Evolutionary conservation across 2,329 filamentous ascomycete genomes (phyloP), one percentile per base, ranked within the genome.

Genomic region (Fusarium compactum): DNA sequence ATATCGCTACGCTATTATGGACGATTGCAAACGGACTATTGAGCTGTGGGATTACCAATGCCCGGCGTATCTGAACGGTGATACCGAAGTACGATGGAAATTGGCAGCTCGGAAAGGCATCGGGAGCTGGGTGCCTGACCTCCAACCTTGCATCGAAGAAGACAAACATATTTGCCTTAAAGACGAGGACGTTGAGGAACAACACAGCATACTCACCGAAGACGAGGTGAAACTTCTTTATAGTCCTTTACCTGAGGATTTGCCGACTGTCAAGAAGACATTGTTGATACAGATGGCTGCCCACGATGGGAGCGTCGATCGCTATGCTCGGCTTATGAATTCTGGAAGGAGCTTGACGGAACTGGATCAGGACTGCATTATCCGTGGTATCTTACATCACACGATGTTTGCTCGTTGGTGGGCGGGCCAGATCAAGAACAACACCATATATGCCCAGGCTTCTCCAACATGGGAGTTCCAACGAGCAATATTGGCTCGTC

Each of bases 331-430:
- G 3, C 46, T 65, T 1, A 15, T n/a, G 6, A n/a, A 24, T 15
- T 45, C 15, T 1, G 48, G 5, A 46, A 53, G 40, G 6, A 29
- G 51, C 5, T 44, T 61, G 32, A 38, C 50, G 1, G 6, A 7
- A 5, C 8, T 64, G 4, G 62, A 57, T 11, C 4, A 18, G 5
- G 41, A 62, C 15, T 62, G 58, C 18, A 15, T 65, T 0, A 3
- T 27, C 6, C 52, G 58, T 22, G 62, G 62, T 22, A 47, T 65
- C 2, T 11, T 57, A 0, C 41, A 65, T n/a, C 52, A 65, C 16
- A 24, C 45, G 0, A 65, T 58, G 62, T 65, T 38, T 52, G 52
- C 46, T 38, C 58, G 58, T 2, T 65, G 62, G 62, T 65, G 58
- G 62, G 52, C 52, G 4, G 41, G 41, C 8, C 46, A 65, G 47